phyloP scores from a whole-genome alignment of 441 rosid species.

The Adansonia gregorii region DNA sequence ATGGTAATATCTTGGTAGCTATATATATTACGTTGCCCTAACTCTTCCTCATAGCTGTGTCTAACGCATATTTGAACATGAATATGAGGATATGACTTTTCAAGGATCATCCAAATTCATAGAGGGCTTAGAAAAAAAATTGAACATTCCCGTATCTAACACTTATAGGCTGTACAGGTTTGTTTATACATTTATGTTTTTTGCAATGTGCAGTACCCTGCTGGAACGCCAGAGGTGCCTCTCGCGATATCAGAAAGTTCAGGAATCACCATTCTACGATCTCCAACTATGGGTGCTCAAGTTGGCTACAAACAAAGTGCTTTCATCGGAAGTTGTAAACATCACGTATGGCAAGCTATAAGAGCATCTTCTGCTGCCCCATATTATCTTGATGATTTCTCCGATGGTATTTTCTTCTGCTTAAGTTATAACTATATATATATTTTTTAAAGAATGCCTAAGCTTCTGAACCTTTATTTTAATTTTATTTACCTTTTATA shows the following conservation, averaged over 20 bases:
- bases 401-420: conserved; percentile 62
- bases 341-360: conserved; percentile 92
- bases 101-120: too few relatives aligned
- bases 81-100: too few relatives aligned
- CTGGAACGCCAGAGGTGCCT: conserved; percentile 89
- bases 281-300: conserved; percentile 73
- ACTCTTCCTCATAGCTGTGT: too few relatives aligned
- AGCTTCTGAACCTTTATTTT: not conserved
- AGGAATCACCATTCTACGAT: conserved; percentile 60
- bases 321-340: conserved; percentile 95
- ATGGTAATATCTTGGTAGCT: conserved; percentile 9
- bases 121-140: too few relatives aligned
- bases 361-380: conserved; percentile 99
- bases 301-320: conserved; percentile 88
- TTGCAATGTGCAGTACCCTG: conserved; percentile 70
- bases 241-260: conserved; percentile 76
- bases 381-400: conserved; percentile 96
- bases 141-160: too few relatives aligned
- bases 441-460: not conserved
- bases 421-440: not conserved
- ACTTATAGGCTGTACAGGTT: not conserved
- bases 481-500: conserved; percentile 27
- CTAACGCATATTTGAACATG: too few relatives aligned
- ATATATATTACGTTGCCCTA: too few relatives aligned
- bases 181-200: conserved; percentile 21